Percentiles rank a stretch among this genome's conserved stretches.
Evolutionary conservation across 2,329 filamentous ascomycete genomes (phyloP).

Genomic region (Fusarium decemcellulare): DNA sequence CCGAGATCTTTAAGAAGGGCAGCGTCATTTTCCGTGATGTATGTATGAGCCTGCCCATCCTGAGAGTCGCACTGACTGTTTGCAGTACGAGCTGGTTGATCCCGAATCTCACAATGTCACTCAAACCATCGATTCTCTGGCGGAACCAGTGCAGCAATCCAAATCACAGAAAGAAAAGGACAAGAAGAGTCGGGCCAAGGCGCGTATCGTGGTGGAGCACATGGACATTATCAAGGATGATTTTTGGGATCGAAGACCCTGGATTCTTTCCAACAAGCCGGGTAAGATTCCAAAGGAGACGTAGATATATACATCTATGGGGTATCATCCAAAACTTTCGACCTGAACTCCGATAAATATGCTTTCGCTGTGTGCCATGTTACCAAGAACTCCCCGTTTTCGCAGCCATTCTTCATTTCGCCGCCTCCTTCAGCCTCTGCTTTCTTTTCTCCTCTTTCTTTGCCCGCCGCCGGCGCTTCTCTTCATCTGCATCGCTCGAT

Average conservation of each 20-base stretch:
- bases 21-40: constrained; percentile 90
- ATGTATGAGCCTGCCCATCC: constrained; percentile 47
- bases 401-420: constrained; percentile 26
- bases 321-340: constrained; percentile 50
- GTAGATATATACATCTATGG: constrained; percentile 49
- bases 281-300: constrained; percentile 77
- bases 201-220: constrained; percentile 85
- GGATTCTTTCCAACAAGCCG: constrained; percentile 83
- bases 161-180: constrained; percentile 89
- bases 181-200: constrained; percentile 84
- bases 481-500: constrained; percentile 54
- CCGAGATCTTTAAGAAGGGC: constrained; percentile 92
- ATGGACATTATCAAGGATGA: constrained; percentile 95
- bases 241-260: constrained; percentile 91
- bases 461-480: constrained; percentile 61
- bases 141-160: constrained; percentile 72
- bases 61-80: constrained; percentile 40
- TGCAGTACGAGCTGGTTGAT: constrained; percentile 79
- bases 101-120: constrained; percentile 63
- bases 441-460: constrained; percentile 59
- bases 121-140: constrained; percentile 62
- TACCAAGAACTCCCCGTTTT: constrained; percentile 20
- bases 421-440: constrained; percentile 46
- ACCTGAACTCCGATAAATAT: constrained; percentile 48
- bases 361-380: constrained; percentile 30